Evolutionary conservation across 2,329 filamentous ascomycete species (phyloP).

Genomic region (Pestalotiopsis sp.): DNA sequence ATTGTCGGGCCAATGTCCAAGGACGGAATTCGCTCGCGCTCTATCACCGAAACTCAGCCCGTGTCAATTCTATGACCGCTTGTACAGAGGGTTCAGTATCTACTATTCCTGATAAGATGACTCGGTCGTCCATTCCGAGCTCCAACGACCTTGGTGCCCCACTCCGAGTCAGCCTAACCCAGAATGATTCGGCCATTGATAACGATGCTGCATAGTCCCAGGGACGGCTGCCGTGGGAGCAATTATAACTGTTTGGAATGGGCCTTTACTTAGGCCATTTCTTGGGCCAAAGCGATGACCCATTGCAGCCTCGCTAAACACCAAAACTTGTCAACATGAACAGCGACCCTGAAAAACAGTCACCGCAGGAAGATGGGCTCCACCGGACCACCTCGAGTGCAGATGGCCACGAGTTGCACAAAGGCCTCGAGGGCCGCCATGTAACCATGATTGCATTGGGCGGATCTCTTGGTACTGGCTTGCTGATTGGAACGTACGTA

Average conservation of each 20-base stretch:
- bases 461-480: conserved; percentile 72
- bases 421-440: conserved; percentile 33
- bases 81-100: not conserved
- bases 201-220: not conserved
- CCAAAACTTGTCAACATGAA: not conserved
- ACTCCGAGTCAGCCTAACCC: not conserved
- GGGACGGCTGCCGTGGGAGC: not conserved
- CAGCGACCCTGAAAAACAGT: not conserved
- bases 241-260: not conserved
- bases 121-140: not conserved
- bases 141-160: not conserved
- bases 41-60: not conserved
- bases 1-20: not conserved
- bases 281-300: not conserved
- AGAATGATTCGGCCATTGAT: not conserved
- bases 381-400: not conserved
- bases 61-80: not conserved
- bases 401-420: not conserved
- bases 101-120: not conserved
- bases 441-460: conserved; percentile 39
- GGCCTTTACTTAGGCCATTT: not conserved
- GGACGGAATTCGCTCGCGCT: not conserved
- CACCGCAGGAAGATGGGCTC: not conserved
- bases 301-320: not conserved
- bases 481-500: conserved; percentile 69